Evolutionary conservation across 1,284 basidiomycete genomes (phyloP), one percentile per base, ranked within the genome.

Genomic region (Wallemia mellicola): DNA sequence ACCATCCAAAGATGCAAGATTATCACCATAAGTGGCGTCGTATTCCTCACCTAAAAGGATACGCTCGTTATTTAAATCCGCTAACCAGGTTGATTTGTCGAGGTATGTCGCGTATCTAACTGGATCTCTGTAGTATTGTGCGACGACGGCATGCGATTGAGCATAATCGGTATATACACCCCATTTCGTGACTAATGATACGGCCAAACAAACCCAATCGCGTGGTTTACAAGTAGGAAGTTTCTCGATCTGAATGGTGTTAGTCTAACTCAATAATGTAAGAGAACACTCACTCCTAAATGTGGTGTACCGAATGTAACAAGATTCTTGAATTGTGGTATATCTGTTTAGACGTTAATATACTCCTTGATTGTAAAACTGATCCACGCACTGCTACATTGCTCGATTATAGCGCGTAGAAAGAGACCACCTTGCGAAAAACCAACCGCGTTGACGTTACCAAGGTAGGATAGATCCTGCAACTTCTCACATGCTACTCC

Each of bases 71-170:
- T 57, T 57, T 14, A 57, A 15, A 2, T 3, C 24, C 11, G 55
- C 55, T 14, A 57, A 25, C 25, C 24, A 57, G 5, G 25, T 28
- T 17, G 55, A 57, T 28, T 26, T 28, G 15, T n/a, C 15, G 15
- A 57, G 55, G 24, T 57, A 57, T 5, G 11, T 26, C 7, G 24
- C 55, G 24, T 57, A 57, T 14, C 55, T 14, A 14, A n/a, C n/a
- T 28, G 55, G 55, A 28, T 57, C 55, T 2, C 55, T 3, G 55
- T 57, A 57, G 55, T 57, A 57, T 25, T 57, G 55, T 17, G 55
- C 55, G 7, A 48, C 38, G 22, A 48, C 38, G 9, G 38, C 38
- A 48, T 48, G 38, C 14, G 9, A 22, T 48, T 48, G 38, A 17
- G 38, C 38, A n/a, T 48, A 48, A 48, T 7, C 38, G n/a, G 14